phyloP scores from a whole-genome alignment of 1,284 basidiomycete genomes.

The Tylopilus sp. region DNA sequence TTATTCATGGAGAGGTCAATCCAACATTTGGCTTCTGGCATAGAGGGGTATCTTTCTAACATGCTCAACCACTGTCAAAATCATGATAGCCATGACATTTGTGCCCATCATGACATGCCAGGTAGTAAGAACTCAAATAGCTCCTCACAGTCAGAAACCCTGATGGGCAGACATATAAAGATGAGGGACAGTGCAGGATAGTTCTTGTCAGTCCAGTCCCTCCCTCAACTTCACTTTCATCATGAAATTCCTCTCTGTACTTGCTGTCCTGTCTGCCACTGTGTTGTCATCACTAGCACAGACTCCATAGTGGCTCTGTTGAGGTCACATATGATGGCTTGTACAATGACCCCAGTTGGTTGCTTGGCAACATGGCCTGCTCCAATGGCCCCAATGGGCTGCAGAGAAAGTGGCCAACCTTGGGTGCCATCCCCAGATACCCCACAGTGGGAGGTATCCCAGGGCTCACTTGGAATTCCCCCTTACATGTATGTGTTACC shows the following conservation, averaged over 20 bases:
- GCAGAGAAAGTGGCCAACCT: constrained; percentile 51
- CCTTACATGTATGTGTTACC: constrained; percentile 59
- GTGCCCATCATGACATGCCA: neutral
- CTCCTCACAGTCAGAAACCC: neutral
- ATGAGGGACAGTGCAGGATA: neutral
- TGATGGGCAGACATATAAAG: neutral
- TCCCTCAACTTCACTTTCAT: constrained; percentile 7
- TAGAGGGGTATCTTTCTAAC: neutral
- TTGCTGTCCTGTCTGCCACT: constrained; percentile 24
- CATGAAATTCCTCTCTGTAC: constrained; percentile 43
- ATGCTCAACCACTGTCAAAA: too few species aligned
- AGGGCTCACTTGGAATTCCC: constrained; percentile 23
- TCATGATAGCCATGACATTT: too few species aligned
- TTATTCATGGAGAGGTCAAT: too few species aligned
- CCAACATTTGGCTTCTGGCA: too few species aligned
- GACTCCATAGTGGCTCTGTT: neutral
- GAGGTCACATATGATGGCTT: constrained; percentile 47
- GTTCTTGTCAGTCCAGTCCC: neutral
- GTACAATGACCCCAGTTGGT: constrained; percentile 48
- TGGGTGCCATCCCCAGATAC: constrained; percentile 54
- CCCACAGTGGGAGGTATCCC: constrained; percentile 59
- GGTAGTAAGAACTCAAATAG: neutral
- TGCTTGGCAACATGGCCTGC: constrained; percentile 55
- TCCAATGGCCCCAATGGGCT: constrained; percentile 64
- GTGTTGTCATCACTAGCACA: constrained; percentile 34